Conservation (phyloP, 2,329 filamentous ascomycete species). For the Penicillium sp. region DNA sequence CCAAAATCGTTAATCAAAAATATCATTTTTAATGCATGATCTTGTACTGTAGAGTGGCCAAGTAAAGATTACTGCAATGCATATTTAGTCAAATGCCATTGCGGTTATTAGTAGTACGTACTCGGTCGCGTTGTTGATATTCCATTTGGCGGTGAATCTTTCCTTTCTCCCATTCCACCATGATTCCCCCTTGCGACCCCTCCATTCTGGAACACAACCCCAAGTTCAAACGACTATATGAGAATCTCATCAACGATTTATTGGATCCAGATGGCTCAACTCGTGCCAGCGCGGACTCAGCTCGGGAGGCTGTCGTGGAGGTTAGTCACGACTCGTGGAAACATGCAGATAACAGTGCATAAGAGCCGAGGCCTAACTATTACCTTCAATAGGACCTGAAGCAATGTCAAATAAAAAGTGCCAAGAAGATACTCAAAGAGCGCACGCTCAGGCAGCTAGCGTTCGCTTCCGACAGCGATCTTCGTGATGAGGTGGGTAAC, state of each 20-base stretch:
- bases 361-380: background rate
- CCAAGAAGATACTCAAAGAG: slow-evolving; percentile 36
- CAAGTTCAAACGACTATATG: slow-evolving; percentile 44
- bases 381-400: slow-evolving; percentile 34
- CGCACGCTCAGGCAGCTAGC: slow-evolving; percentile 32
- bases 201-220: slow-evolving; percentile 42
- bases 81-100: background rate
- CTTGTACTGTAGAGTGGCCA: background rate
- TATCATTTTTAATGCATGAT: background rate
- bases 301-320: slow-evolving; percentile 30
- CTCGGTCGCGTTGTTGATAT: background rate
- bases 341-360: background rate
- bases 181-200: slow-evolving; percentile 46
- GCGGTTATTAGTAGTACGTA: background rate
- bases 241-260: slow-evolving; percentile 37
- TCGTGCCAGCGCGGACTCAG: slow-evolving; percentile 30
- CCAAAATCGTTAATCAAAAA: slow-evolving; percentile 15
- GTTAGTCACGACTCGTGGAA: slow-evolving; percentile 26
- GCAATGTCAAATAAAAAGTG: slow-evolving; percentile 30
- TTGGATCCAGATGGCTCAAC: slow-evolving; percentile 45
- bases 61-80: background rate
- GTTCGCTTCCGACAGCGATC: slow-evolving; percentile 31
- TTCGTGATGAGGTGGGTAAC: slow-evolving; percentile 35
- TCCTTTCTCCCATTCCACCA: slow-evolving; percentile 22
- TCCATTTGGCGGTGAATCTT: slow-evolving; percentile 20